Evolutionary conservation across 768 basidiomycete genomes (phyloP), one percentile per base, ranked within the genome.

Genomic region (Punctularia strigosozonata): DNA sequence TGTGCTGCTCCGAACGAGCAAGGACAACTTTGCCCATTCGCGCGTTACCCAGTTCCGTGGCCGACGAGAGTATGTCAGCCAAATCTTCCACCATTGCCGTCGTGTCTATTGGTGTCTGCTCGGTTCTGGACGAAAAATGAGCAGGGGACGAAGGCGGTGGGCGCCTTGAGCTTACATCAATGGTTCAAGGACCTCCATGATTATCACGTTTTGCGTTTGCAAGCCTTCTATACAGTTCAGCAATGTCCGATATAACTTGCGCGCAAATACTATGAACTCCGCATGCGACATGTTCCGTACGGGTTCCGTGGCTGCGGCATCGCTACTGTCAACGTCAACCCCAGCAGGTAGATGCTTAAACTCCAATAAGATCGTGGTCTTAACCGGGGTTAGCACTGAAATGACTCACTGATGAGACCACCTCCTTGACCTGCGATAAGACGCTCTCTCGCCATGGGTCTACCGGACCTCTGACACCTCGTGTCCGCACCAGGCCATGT

Each of bases 21-120:
- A 72, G 64, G 28, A 97, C 60, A n/a, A 91, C 67, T 54, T 81
- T 84, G 15, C 89, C 82, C 2, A 75, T 75, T 20, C 86, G 74
- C 6, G 78, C 73, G 56, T 95, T 90, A 6, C 87, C 78, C 4
- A 94, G 71, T 51, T 97, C 94, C 17, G 87, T 75, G 1, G 80
- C 73, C 0, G 87, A 38, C 33, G 30, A 23, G 5, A 23, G 34
- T 17, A 5, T 41, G 30, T 13, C 36, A 39, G 30, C 13, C 17
- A 25, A n/a, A n/a, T n/a, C n/a, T n/a, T n/a, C n/a, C n/a, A n/a
- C n/a, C n/a, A 36, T 15, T 31, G 13, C n/a, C 8, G 15, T 37
- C 14, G 12, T 7, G 15, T 20, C 14, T 7, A 4, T 25, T 5
- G 14, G 2, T 22, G 19, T 21, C 20, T 37, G n/a, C 35, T 25